A percentile compares a stretch with the other conserved stretches of the same genome.
These are phyloP conservation scores for Chlorella sp. DNA, from an alignment of 139 green algal genomes.

Conservation along the genomic window DNA sequence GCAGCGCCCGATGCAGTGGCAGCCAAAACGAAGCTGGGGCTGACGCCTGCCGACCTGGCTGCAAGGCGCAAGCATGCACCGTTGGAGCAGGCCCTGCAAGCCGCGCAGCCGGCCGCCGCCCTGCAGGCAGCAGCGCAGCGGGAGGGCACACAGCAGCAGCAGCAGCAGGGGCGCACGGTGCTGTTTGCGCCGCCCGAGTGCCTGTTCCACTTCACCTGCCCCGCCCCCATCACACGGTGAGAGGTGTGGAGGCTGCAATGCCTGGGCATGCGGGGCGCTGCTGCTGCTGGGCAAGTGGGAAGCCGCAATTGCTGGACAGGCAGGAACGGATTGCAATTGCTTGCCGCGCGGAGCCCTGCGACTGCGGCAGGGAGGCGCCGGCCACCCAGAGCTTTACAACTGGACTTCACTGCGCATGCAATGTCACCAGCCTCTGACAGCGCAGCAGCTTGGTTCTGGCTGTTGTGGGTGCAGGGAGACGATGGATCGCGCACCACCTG, in stretches of 20 bases:
- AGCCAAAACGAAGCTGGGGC: constrained; percentile 51
- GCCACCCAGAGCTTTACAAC: no score
- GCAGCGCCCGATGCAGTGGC: constrained; percentile 13
- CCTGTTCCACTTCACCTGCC: constrained; percentile 71
- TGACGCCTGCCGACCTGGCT: constrained; percentile 54
- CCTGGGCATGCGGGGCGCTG: no score
- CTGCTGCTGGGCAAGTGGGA: no score
- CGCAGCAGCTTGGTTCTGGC: no score
- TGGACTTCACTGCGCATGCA: no score
- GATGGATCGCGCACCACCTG: constrained; percentile 62
- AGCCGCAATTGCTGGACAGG: no score
- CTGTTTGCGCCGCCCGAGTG: constrained; percentile 80
- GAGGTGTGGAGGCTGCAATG: not conserved
- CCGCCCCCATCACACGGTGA: constrained; percentile 53
- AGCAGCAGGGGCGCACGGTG: constrained; percentile 47
- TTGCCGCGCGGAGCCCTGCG: no score
- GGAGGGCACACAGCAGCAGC: not conserved
- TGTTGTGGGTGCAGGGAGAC: no score
- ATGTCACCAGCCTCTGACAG: no score
- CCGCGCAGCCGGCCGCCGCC: not conserved
- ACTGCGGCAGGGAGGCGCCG: no score
- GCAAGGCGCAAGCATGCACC: constrained; percentile 45
- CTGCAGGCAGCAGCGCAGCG: not conserved
- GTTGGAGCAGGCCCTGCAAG: constrained; percentile 18
- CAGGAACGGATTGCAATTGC: no score